These are phyloP conservation scores for Kodamaea restingae DNA, from an alignment of 805 yeast genomes.

Conservation along the genomic window DNA sequence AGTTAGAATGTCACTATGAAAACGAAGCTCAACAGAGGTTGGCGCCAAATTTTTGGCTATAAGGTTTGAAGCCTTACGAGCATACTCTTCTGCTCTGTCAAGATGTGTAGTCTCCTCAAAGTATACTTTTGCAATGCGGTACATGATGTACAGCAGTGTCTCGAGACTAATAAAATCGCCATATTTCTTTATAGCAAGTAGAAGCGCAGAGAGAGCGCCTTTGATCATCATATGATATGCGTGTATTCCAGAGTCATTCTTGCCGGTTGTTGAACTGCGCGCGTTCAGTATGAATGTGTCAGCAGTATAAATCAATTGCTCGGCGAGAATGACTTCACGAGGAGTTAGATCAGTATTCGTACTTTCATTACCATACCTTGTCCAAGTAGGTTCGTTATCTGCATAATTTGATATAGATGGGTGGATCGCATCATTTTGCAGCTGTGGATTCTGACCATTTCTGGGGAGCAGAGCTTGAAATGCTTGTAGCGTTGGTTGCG, in stretches of 20 bases:
- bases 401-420: too few relatives aligned
- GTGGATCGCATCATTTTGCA: too few relatives aligned
- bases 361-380: too few relatives aligned
- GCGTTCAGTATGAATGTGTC: constrained; percentile 21
- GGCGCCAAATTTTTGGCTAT: constrained; percentile 21
- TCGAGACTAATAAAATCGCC: constrained; percentile 23
- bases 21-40: constrained; percentile 13
- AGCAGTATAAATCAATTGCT: constrained; percentile 15
- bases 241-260: neutral
- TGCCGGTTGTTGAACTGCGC: constrained; percentile 9
- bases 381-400: too few relatives aligned
- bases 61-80: constrained; percentile 26
- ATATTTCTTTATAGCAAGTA: constrained; percentile 27
- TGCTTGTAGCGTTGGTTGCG: too few relatives aligned
- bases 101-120: constrained; percentile 40
- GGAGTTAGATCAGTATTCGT: neutral
- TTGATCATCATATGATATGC: constrained; percentile 29
- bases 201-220: constrained; percentile 34
- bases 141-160: constrained; percentile 30
- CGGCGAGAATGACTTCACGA: neutral
- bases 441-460: too few relatives aligned
- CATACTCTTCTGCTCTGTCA: constrained; percentile 39
- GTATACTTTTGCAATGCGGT: constrained; percentile 34
- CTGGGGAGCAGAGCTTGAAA: too few relatives aligned
- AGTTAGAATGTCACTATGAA: constrained; percentile 34